Evolutionary conservation across 2,329 filamentous ascomycete genomes (phyloP), one percentile per base, ranked within the genome.

Genomic region (Ascochyta fabae): DNA sequence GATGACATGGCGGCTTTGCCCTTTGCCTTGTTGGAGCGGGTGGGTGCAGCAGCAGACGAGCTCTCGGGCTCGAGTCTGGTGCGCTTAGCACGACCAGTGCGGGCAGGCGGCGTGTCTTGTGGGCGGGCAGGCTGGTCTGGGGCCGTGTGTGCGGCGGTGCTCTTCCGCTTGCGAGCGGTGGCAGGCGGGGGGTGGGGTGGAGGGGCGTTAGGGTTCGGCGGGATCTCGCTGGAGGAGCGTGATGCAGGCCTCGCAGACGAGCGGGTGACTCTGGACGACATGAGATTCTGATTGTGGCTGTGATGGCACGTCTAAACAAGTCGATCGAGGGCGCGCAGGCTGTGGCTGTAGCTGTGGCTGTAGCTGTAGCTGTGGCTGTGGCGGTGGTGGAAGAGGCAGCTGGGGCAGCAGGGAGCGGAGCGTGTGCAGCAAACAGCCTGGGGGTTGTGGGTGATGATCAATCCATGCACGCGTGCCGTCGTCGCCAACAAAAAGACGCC

Each of bases 211-310:
- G 79, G 80, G 79, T 80, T 68, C 56, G 68, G 70, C 29, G 66
- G 63, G 53, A 61, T 63, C 49, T 71, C 61, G 69, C 60, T 72
- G 61, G 86, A 75, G 62, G 75, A 73, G 73, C 83, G 83, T 79
- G 91, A 89, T 81, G 91, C 91, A 86, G 91, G 88, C 83, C 92
- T 92, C 82, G 93, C 90, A 78, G 93, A 89, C 73, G 93, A 95
- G 83, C 94, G 92, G 84, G 94, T 97, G 73, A 95, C 88, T 91
- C 93, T 97, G 86, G 88, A 83, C 86, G 91, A 91, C 92, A 96
- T 97, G 88, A 94, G 91, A 88, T 82, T 76, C 67, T 73, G 67
- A 64, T 34, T 66, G 58, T 31, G 29, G 13, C 13, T 31, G 29
- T 10, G 29, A 5, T 13, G 55, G 64, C 59, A 19, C 19, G 19